These are phyloP conservation scores for Dichomitus squalens DNA, from an alignment of 1,284 basidiomycete species.

Conservation along the genomic window DNA sequence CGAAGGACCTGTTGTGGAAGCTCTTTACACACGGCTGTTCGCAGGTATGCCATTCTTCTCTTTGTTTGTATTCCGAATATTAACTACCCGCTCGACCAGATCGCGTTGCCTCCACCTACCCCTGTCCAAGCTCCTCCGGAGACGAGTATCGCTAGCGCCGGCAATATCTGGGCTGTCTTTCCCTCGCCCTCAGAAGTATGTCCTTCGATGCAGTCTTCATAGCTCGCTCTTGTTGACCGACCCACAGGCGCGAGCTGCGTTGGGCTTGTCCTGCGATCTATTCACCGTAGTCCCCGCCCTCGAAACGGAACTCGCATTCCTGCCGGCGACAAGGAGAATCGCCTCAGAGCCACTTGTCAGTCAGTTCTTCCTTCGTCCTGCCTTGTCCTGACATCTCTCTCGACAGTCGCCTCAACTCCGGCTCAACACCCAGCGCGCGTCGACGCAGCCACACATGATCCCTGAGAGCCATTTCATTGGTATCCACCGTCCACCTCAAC, in stretches of 20 bases:
- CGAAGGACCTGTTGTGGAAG: constrained; percentile 21
- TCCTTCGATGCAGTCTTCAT: neutral
- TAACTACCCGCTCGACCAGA: neutral
- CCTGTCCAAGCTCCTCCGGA: constrained; percentile 1
- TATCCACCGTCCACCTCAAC: constrained; percentile 1
- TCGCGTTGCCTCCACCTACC: neutral
- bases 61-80: neutral
- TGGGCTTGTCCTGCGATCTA: constrained; percentile 42
- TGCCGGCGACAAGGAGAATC: constrained; percentile 6
- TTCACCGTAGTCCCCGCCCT: constrained; percentile 53
- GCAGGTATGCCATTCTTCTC: constrained; percentile 7
- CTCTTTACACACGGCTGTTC: constrained; percentile 19
- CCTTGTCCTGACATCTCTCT: neutral
- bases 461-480: constrained; percentile 4
- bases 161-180: constrained; percentile 16
- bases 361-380: neutral
- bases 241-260: constrained; percentile 52
- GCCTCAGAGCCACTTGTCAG: constrained; percentile 8
- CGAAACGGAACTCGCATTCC: constrained; percentile 51
- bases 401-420: neutral
- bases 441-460: constrained; percentile 1
- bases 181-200: constrained; percentile 17
- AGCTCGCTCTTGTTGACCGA: constrained; percentile 8
- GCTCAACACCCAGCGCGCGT: neutral
- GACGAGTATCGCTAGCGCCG: neutral